Evolutionary conservation across 2,329 filamentous ascomycete species (phyloP).

Genomic region (Dactylellina sp.): DNA sequence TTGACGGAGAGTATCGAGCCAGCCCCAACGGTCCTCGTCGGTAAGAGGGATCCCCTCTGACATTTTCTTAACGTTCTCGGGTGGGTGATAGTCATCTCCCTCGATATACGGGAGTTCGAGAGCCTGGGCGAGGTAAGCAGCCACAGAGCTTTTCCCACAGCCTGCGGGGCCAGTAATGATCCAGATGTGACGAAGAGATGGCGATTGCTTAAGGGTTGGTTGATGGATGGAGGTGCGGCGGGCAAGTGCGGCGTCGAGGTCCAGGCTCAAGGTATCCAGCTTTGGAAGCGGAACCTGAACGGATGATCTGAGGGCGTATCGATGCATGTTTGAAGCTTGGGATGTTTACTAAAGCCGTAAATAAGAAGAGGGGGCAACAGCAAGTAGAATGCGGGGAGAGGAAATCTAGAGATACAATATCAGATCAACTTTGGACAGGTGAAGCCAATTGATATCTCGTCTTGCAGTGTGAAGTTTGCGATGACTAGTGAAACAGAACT

Average conservation of each 20-base stretch:
- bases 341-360: conserved; percentile 20
- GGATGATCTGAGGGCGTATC: conserved; percentile 52
- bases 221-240: conserved; percentile 44
- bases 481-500: conserved; percentile 53
- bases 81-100: conserved; percentile 76
- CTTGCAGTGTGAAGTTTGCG: conserved; percentile 26
- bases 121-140: conserved; percentile 65
- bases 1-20: conserved; percentile 83
- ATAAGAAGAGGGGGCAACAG: conserved; percentile 1
- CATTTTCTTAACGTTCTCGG: conserved; percentile 92
- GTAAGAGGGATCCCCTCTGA: conserved; percentile 82
- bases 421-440: conserved; percentile 9
- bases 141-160: conserved; percentile 70
- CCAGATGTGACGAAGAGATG: conserved; percentile 66
- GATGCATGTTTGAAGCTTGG: conserved; percentile 31
- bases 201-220: conserved; percentile 25
- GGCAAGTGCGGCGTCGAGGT: conserved; percentile 52
- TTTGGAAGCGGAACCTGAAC: conserved; percentile 56
- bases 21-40: conserved; percentile 96
- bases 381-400: conserved; percentile 7
- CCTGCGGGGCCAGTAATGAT: conserved; percentile 69
- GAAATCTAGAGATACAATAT: conserved; percentile 19
- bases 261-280: conserved; percentile 54
- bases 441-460: conserved; percentile 37
- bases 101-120: conserved; percentile 68